Percentiles rank a stretch among this genome's conserved stretches.
phyloP scores from a whole-genome alignment of 2,329 filamentous ascomycete genomes.

The Fusarium begoniae region DNA sequence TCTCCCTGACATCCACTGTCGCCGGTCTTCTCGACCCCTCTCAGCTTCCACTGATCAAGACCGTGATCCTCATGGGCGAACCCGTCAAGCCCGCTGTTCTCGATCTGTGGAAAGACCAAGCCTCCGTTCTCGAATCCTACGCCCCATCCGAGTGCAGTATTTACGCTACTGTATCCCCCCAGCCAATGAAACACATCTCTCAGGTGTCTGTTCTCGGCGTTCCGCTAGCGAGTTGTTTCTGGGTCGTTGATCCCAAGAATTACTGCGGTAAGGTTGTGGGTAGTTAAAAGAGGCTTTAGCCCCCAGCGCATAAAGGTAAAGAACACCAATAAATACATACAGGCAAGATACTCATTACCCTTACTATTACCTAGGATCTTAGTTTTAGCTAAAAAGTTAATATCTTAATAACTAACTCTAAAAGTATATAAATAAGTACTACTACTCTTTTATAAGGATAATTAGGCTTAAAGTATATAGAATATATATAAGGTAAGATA shows the following conservation, averaged over 20 bases:
- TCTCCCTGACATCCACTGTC: background rate
- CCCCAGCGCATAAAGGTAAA: too few relatives aligned
- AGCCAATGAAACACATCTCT: background rate
- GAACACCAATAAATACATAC: too few relatives aligned
- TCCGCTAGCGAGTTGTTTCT: background rate
- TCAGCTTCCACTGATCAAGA: background rate
- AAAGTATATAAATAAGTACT: too few relatives aligned
- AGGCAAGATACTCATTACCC: too few relatives aligned
- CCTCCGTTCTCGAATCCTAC: background rate
- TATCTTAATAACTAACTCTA: too few relatives aligned
- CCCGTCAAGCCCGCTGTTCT: background rate
- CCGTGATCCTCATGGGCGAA: background rate
- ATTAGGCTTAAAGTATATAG: too few relatives aligned
- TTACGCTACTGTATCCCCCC: background rate
- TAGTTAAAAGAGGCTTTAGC: too few relatives aligned
- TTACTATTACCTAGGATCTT: too few relatives aligned
- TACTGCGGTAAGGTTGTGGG: background rate
- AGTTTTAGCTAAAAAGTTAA: too few relatives aligned
- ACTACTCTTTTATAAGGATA: accelerated
- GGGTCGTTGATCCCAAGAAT: background rate
- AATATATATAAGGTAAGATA: too few relatives aligned
- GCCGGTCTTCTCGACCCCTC: background rate
- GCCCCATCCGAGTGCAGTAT: background rate
- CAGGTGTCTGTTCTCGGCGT: background rate
- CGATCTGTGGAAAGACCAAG: background rate